These are phyloP conservation scores for Catharanthus roseus DNA, from an alignment of 257 asterid species.

Conservation along the genomic window DNA sequence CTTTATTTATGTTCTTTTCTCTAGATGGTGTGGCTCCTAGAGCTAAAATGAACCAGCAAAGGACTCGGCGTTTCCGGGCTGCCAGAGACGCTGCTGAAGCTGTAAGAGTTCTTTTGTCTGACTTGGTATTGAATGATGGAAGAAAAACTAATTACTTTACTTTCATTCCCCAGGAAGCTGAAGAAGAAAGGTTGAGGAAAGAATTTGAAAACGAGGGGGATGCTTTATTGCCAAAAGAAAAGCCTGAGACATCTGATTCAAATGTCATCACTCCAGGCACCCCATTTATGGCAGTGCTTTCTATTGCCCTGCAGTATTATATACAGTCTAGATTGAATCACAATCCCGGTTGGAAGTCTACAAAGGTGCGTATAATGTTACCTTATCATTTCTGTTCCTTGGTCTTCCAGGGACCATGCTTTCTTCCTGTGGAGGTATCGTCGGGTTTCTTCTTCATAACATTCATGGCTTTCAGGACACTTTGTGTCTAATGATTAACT, in stretches of 20 bases:
- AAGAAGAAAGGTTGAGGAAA: conserved; percentile 65
- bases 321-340: conserved; percentile 73
- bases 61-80: conserved; percentile 96
- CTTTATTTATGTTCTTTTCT: conserved; percentile 16
- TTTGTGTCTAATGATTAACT: conserved; percentile 36
- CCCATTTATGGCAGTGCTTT: conserved; percentile 84
- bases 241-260: conserved; percentile 84
- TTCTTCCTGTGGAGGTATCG: conserved; percentile 32
- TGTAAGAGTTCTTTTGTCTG: conserved; percentile 40
- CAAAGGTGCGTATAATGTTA: conserved; percentile 52
- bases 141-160: conserved; percentile 1
- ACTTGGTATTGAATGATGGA: not conserved
- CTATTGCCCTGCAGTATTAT: conserved; percentile 91
- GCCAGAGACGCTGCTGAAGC: conserved; percentile 97
- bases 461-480: conserved; percentile 42
- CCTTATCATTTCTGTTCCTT: conserved; percentile 13
- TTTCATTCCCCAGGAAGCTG: conserved; percentile 63
- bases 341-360: conserved; percentile 75
- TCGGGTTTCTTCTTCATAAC: conserved; percentile 23
- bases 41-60: conserved; percentile 99
- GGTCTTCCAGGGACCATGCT: conserved; percentile 24
- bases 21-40: conserved; percentile 99
- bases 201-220: conserved; percentile 67
- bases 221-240: conserved; percentile 51
- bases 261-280: conserved; percentile 99